Percentiles rank a stretch among this genome's conserved stretches.
phyloP scores from a whole-genome alignment of 108 stramenopile genomes.

The Skeletonema grethae region DNA sequence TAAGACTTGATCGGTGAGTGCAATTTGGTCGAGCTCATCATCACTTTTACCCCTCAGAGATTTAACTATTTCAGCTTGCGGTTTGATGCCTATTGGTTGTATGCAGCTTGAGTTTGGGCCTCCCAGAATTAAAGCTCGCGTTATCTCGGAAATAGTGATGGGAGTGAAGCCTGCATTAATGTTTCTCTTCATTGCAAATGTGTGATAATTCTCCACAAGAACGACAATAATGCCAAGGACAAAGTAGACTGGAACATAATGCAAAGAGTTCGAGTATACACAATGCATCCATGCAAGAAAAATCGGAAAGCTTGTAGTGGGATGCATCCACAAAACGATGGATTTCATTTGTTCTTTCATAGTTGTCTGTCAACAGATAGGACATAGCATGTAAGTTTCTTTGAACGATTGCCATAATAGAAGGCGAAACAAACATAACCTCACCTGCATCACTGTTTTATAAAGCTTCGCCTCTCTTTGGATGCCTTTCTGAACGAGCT shows the following conservation, averaged over 20 bases:
- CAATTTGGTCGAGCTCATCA: neutral
- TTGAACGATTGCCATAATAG: neutral
- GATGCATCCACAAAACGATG: slow-evolving; percentile 49
- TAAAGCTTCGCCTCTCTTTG: slow-evolving; percentile 66
- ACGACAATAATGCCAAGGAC: slow-evolving; percentile 44
- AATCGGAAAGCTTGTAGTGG: slow-evolving; percentile 44
- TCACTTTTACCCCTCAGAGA: neutral
- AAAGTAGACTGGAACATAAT: slow-evolving; percentile 57
- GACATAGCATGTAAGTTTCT: neutral
- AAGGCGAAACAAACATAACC: neutral
- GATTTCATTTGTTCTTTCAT: slow-evolving; percentile 45
- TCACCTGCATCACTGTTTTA: slow-evolving; percentile 28
- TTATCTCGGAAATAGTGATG: slow-evolving; percentile 60
- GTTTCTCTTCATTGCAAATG: slow-evolving; percentile 52
- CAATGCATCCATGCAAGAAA: slow-evolving; percentile 79
- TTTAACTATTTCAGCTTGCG: slow-evolving; percentile 29
- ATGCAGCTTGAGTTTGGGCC: slow-evolving; percentile 48
- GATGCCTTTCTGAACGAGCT: slow-evolving; percentile 31
- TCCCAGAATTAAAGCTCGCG: slow-evolving; percentile 46
- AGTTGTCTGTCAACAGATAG: neutral
- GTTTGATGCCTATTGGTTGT: slow-evolving; percentile 48
- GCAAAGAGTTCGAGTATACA: slow-evolving; percentile 50
- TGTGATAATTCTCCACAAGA: slow-evolving; percentile 54
- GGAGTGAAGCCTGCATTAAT: slow-evolving; percentile 56
- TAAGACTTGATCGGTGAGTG: slow-evolving; percentile 9